A percentile compares a stretch with the other conserved stretches of the same genome.
These are phyloP conservation scores for Tylopilus plumbeoviolaceoides DNA, from an alignment of 768 basidiomycete species.

Conservation along the genomic window DNA sequence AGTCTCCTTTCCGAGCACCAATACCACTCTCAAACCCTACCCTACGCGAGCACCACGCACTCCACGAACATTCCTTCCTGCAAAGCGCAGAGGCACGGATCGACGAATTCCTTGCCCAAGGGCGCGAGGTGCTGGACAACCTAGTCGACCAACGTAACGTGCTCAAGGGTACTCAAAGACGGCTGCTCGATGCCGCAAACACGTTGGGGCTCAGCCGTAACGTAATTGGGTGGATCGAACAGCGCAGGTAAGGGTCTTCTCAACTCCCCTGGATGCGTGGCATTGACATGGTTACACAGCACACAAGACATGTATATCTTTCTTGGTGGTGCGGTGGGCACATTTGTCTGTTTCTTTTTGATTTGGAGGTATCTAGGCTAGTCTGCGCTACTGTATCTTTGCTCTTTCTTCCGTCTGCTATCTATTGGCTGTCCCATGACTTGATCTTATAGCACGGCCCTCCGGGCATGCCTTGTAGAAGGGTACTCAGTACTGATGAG, in stretches of 20 bases:
- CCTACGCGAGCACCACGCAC: constrained; percentile 69
- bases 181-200: constrained; percentile 87
- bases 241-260: constrained; percentile 60
- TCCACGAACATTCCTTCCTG: constrained; percentile 87
- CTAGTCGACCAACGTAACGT: constrained; percentile 89
- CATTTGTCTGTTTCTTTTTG: constrained; percentile 89
- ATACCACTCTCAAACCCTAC: constrained; percentile 51
- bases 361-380: constrained; percentile 89
- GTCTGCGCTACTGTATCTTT: constrained; percentile 3
- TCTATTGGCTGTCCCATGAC: no score
- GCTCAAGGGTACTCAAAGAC: constrained; percentile 89
- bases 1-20: constrained; percentile 76
- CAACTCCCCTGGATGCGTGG: not conserved
- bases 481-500: no score
- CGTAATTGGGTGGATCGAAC: constrained; percentile 97
- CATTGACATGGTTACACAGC: constrained; percentile 38
- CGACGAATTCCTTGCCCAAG: constrained; percentile 91
- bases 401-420: not conserved
- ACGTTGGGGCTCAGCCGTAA: constrained; percentile 90
- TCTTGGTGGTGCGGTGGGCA: constrained; percentile 75
- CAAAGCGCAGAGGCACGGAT: constrained; percentile 76
- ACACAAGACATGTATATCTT: constrained; percentile 97
- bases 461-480: no score
- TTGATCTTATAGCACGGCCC: no score
- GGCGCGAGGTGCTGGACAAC: constrained; percentile 87